A percentile compares a stretch with the other conserved stretches of the same genome.
Conservation (phyloP, 768 basidiomycete species). For the Suillus luteus region DNA sequence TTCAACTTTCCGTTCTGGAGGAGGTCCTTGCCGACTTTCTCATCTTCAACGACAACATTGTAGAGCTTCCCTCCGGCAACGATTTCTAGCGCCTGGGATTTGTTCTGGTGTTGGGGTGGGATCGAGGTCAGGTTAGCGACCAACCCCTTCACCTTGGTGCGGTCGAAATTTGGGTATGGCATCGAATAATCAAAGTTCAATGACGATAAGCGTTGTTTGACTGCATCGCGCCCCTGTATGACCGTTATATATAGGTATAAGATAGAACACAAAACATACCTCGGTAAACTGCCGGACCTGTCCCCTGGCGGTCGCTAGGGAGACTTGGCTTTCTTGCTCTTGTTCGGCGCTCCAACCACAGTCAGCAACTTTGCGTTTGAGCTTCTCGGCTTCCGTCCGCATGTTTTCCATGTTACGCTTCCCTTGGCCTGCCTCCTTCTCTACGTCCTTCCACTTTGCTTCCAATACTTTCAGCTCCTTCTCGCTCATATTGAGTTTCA, state of each 20-base stretch:
- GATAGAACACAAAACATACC: slow-evolving; percentile 40
- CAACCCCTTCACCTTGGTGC: slow-evolving; percentile 84
- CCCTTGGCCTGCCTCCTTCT: slow-evolving; percentile 80
- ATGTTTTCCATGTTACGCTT: slow-evolving; percentile 64
- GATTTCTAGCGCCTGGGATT: slow-evolving; percentile 90
- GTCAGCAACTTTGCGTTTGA: slow-evolving; percentile 51
- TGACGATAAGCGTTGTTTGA: slow-evolving; percentile 64
- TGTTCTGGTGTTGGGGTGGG: slow-evolving; percentile 65
- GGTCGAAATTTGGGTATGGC: slow-evolving; percentile 81
- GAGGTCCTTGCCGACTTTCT: slow-evolving; percentile 83
- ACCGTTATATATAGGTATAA: slow-evolving; percentile 14
- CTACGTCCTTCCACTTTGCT: slow-evolving; percentile 77
- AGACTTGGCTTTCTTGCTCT: slow-evolving; percentile 58
- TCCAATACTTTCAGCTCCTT: slow-evolving; percentile 81
- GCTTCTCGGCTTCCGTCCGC: slow-evolving; percentile 57
- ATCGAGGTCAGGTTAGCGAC: slow-evolving; percentile 89
- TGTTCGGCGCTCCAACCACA: slow-evolving; percentile 79
- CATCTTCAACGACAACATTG: slow-evolving; percentile 93
- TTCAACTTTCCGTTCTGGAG: slow-evolving; percentile 76
- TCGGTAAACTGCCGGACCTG: slow-evolving; percentile 61
- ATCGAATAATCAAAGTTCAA: slow-evolving; percentile 83
- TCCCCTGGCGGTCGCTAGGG: slow-evolving; percentile 52
- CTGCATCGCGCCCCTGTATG: slow-evolving; percentile 62
- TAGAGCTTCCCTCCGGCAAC: slow-evolving; percentile 88
- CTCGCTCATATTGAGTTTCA: slow-evolving; percentile 74